Conservation (phyloP, 2,329 filamentous ascomycete genomes). For the Verticillium zaregamsianum region DNA sequence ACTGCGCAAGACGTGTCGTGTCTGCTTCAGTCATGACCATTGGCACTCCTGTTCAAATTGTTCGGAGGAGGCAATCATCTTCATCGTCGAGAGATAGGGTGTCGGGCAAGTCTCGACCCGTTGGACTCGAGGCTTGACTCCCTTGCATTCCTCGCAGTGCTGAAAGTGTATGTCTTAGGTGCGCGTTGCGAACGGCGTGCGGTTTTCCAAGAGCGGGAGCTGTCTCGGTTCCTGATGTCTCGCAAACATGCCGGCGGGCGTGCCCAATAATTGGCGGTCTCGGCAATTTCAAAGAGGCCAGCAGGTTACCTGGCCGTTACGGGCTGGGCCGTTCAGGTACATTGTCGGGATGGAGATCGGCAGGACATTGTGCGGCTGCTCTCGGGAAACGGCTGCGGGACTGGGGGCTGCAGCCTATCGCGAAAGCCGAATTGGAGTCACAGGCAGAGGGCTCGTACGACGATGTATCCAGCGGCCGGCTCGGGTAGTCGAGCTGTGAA, state of each 20-base stretch:
- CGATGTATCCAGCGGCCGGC: too few species aligned
- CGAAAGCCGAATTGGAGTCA: too few species aligned
- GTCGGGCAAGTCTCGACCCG: background rate
- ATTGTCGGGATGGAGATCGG: background rate
- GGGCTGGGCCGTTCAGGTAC: background rate
- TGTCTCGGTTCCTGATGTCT: background rate
- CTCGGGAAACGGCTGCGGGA: background rate
- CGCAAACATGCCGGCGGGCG: background rate
- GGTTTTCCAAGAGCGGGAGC: background rate
- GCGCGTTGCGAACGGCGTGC: background rate
- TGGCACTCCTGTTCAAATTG: too few species aligned
- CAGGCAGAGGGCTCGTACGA: too few species aligned
- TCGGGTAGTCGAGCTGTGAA: too few species aligned
- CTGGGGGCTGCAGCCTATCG: too few species aligned
- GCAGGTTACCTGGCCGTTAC: background rate
- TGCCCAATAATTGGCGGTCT: background rate
- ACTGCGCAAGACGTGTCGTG: too few species aligned
- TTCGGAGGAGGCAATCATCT: background rate
- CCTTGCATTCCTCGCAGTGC: background rate
- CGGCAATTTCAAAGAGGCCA: background rate
- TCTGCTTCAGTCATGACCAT: too few species aligned
- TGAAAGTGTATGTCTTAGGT: background rate
- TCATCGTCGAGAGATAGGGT: background rate
- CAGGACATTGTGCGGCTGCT: background rate
- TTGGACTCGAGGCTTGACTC: background rate